Conservation (phyloP, 2,329 filamentous ascomycete species). For the Claviceps fusiformis region DNA sequence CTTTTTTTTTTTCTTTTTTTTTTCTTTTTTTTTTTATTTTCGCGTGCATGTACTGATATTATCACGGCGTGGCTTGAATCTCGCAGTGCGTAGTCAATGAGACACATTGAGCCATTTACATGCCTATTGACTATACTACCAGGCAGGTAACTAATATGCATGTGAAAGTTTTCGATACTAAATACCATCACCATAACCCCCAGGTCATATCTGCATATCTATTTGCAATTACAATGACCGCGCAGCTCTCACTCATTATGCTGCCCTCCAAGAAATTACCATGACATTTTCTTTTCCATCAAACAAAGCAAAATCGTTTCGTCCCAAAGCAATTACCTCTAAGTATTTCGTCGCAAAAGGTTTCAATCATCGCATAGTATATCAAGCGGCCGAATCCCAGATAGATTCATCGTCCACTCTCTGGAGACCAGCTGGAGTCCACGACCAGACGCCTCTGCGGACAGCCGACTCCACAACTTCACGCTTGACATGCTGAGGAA, state of each 20-base stretch:
- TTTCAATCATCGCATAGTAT: constrained; percentile 7
- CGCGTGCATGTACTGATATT: background rate
- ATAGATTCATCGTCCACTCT: constrained; percentile 19
- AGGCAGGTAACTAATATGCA: background rate
- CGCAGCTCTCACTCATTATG: constrained; percentile 18
- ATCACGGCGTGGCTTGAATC: no score
- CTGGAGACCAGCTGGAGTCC: constrained; percentile 19
- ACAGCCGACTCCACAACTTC: constrained; percentile 19
- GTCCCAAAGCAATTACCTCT: constrained; percentile 15
- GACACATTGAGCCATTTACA: no score
- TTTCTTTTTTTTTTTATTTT: no score
- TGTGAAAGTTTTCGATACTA: constrained; percentile 5
- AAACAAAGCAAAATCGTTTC: constrained; percentile 17
- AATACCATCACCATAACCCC: constrained; percentile 11
- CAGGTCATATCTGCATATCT: constrained; percentile 10
- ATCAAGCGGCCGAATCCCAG: constrained; percentile 18
- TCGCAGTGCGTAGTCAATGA: background rate
- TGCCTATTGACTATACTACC: no score
- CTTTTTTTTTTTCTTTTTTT: no score
- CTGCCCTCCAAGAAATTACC: constrained; percentile 20
- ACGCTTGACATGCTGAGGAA: constrained; percentile 17
- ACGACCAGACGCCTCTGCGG: constrained; percentile 21
- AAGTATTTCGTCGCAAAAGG: constrained; percentile 9
- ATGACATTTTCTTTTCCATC: constrained; percentile 14
- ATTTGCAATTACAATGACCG: constrained; percentile 17